These are phyloP conservation scores for Populus tomentosa DNA, from an alignment of 441 rosid genomes.

Conservation along the genomic window DNA sequence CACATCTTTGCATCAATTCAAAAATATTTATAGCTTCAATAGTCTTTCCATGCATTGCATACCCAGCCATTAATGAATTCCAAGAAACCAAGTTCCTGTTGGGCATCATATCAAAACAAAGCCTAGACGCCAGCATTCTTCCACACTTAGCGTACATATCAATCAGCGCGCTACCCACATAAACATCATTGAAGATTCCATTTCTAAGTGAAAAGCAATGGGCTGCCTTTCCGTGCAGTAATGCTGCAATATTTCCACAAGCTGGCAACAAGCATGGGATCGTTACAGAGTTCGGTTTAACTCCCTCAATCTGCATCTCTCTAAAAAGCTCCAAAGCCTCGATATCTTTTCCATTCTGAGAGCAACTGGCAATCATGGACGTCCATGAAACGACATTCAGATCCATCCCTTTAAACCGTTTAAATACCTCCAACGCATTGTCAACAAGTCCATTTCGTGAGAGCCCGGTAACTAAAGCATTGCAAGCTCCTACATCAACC, in stretches of 20 bases:
- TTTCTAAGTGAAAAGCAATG: conserved; percentile 44
- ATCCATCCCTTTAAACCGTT: conserved; percentile 37
- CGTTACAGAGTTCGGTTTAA: conserved; percentile 51
- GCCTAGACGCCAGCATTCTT: conserved; percentile 41
- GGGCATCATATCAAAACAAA: conserved; percentile 44
- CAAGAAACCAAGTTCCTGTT: conserved; percentile 53
- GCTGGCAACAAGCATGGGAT: conserved; percentile 70
- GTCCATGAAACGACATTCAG: conserved; percentile 65
- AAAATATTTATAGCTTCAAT: conserved; percentile 43
- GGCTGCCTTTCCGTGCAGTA: conserved; percentile 52
- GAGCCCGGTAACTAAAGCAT: conserved; percentile 50
- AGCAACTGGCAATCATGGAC: conserved; percentile 53
- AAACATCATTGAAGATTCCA: conserved; percentile 38
- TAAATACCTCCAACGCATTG: conserved; percentile 47
- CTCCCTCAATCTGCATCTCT: conserved; percentile 52
- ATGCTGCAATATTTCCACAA: conserved; percentile 59
- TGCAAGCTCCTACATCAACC: conserved; percentile 44
- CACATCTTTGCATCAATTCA: conserved; percentile 39
- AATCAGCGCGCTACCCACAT: conserved; percentile 55
- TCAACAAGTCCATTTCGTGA: conserved; percentile 51
- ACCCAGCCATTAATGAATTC: conserved; percentile 62
- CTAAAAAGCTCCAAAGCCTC: conserved; percentile 52
- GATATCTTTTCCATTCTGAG: conserved; percentile 53
- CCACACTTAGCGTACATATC: conserved; percentile 74
- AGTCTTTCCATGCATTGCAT: conserved; percentile 58